A percentile compares a stretch with the other conserved stretches of the same genome.
phyloP scores from a whole-genome alignment of 306 rosid species.

The Sophora flavescens region DNA sequence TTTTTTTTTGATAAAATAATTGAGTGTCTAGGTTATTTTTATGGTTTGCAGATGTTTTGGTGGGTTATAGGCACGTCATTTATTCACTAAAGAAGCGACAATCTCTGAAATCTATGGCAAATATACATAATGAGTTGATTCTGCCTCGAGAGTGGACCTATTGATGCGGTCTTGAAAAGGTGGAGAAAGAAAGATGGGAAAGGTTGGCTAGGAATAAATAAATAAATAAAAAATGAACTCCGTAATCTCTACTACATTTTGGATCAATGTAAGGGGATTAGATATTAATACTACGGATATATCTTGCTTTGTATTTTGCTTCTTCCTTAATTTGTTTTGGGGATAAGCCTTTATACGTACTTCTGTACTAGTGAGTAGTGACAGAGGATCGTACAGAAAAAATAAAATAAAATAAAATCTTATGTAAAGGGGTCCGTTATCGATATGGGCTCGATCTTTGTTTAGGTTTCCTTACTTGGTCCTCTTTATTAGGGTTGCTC shows the following conservation, averaged over 20 bases:
- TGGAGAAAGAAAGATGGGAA: constrained; percentile 25
- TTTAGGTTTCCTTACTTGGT: no score
- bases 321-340: background rate
- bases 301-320: background rate
- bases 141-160: constrained; percentile 93
- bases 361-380: background rate
- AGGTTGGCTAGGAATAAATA: background rate
- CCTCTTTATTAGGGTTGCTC: no score
- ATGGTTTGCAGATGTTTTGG: constrained; percentile 50
- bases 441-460: background rate
- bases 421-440: background rate
- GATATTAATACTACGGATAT: no score
- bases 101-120: constrained; percentile 38
- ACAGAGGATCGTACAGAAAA: background rate
- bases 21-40: background rate
- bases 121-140: constrained; percentile 51
- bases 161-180: constrained; percentile 25
- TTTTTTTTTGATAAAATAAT: no score
- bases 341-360: no score
- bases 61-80: constrained; percentile 47
- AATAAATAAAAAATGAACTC: background rate
- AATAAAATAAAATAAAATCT: background rate
- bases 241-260: background rate
- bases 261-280: background rate
- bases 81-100: constrained; percentile 56